A percentile compares a stretch with the other conserved stretches of the same genome.
Evolutionary conservation across 768 basidiomycete genomes (phyloP).

Genomic region (Floccularia luteovirens): DNA sequence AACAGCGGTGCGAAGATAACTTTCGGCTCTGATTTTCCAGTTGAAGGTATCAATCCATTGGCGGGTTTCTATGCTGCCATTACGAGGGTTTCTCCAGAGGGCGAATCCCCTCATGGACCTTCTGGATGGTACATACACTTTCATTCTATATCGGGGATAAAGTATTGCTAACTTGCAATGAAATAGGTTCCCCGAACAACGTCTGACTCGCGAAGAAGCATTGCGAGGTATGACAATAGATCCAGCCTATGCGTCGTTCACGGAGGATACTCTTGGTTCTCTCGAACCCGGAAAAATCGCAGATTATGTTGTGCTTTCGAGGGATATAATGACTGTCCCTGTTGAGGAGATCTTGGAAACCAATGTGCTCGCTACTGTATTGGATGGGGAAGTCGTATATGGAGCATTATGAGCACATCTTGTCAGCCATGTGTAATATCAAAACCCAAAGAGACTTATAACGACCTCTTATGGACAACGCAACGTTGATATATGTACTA

Average conservation of each 20-base stretch:
- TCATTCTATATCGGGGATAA: not conserved
- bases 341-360: constrained; percentile 44
- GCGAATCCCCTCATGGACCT: constrained; percentile 74
- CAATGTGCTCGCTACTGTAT: constrained; percentile 50
- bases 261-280: constrained; percentile 67
- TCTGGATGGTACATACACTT: constrained; percentile 63
- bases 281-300: constrained; percentile 75
- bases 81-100: constrained; percentile 58
- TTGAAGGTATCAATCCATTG: constrained; percentile 86
- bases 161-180: not conserved
- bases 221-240: constrained; percentile 88
- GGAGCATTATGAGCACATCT: constrained; percentile 25
- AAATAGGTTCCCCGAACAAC: constrained; percentile 73
- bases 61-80: constrained; percentile 88
- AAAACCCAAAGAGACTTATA: too few species aligned
- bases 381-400: constrained; percentile 53
- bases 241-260: constrained; percentile 82
- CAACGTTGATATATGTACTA: too few species aligned
- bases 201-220: constrained; percentile 72
- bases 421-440: too few species aligned
- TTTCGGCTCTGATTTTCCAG: constrained; percentile 91
- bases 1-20: constrained; percentile 48
- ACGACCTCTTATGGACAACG: too few species aligned
- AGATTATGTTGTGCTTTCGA: constrained; percentile 80
- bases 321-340: constrained; percentile 65